Base-by-base conservation (phyloP, 2,329 filamentous ascomycete genomes). In the Fusarium newnesense region DNA sequence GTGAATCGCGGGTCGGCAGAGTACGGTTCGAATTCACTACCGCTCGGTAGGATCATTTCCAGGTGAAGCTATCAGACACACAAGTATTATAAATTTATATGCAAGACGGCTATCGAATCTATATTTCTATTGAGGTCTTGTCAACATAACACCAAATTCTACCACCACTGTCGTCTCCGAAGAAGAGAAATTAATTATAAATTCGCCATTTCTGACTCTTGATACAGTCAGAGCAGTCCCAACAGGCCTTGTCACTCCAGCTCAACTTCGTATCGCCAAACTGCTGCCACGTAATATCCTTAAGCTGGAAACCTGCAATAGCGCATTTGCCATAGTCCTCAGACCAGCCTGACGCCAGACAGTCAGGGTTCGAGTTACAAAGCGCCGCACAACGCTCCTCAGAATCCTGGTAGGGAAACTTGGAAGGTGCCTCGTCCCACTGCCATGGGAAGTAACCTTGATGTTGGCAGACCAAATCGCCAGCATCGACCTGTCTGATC, bases 211-310 rank as follows among this genome's bases (percentile, higher is more conserved):
- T 68, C 12, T 68, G 64, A 12, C 64, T 69, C 26, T 56, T 56
- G 0, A 69, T 67, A 15, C 64, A 69, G 1, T 69, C 64, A 26
- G 66, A 67, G 5, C 64, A 69, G 0, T 57, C 49, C 64, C 64
- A 69, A 12, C 64, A 69, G 0, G 56, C 66, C 28, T 68, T 69
- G 0, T 69, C 64, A 28, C 66, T 69, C 66, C 64, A 69, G 7
- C 64, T 69, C 43, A 69, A 19, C 28, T 21, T 19, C 0, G 4
- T 50, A 4, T 7, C 16, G 1, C 66, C 64, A 9, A 32, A 43
- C 28, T 60, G 53, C 0, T 46, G 4, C 63, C 63, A 67, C 0
- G 11, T 16, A 2, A 67, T 67, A 2, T 18, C 30, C 9, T 52
- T 28, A 3, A 67, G 60, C 9, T 67, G 32, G 4, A 12, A 30